These are phyloP conservation scores for Quercus glauca DNA, from an alignment of 306 rosid genomes.

Conservation along the genomic window DNA sequence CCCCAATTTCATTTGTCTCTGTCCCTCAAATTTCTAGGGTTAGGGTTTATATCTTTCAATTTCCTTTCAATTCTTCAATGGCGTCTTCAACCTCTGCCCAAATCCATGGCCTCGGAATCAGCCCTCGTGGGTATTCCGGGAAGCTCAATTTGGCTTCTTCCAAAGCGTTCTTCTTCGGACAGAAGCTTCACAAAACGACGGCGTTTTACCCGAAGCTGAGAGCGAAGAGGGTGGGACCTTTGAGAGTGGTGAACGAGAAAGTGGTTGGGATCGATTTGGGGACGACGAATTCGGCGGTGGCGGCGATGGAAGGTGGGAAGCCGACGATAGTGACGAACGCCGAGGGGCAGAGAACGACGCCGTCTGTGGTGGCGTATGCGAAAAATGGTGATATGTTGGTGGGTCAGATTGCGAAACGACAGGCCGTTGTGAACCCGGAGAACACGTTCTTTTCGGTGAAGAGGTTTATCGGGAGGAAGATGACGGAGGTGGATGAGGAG, in stretches of 20 bases:
- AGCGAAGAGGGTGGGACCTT: slow-evolving; percentile 31
- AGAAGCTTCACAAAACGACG: slow-evolving; percentile 23
- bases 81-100: slow-evolving; percentile 55
- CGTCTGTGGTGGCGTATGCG: slow-evolving; percentile 86
- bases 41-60: too few species aligned
- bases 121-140: not conserved
- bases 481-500: slow-evolving; percentile 88
- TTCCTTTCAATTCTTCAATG: slow-evolving; percentile 22
- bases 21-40: too few species aligned
- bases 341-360: slow-evolving; percentile 86
- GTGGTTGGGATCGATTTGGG: slow-evolving; percentile 81
- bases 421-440: slow-evolving; percentile 85
- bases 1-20: too few species aligned
- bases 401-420: slow-evolving; percentile 91
- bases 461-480: slow-evolving; percentile 88
- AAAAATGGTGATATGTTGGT: slow-evolving; percentile 81
- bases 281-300: slow-evolving; percentile 79
- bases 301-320: slow-evolving; percentile 84
- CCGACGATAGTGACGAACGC: slow-evolving; percentile 86
- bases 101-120: slow-evolving; percentile 59
- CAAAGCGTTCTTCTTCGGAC: slow-evolving; percentile 54
- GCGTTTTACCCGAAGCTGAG: slow-evolving; percentile 35
- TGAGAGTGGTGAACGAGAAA: slow-evolving; percentile 69
- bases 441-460: slow-evolving; percentile 85
- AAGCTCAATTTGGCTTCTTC: slow-evolving; percentile 10